Evolutionary conservation across 148 eudicot species (phyloP), one percentile per base, ranked within the genome.

Genomic region (Chenopodium suecicum): DNA sequence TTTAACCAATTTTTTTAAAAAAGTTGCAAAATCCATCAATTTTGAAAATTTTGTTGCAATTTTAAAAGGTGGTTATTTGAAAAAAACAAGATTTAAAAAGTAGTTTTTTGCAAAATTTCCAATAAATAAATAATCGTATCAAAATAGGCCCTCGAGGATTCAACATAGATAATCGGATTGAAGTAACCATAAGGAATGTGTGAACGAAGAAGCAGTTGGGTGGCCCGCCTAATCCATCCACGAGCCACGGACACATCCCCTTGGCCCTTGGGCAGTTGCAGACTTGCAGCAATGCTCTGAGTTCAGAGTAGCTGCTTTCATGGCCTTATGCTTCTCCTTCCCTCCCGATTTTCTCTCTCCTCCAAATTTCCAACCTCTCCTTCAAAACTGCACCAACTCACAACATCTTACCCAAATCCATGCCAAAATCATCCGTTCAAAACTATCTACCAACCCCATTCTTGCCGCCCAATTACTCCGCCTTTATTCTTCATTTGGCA

Each of bases 351-450:
- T 69, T 34, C 56, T 37, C 65, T 63, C 88, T 34, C 41, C 78
- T 7, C 83, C 70, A 32, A 75, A 79, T 22, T 68, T 80, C 60
- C 88, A 84, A 23, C 86, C 79, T 46, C 88, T 87, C 63, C 87
- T 91, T 74, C 84, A 86, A 34, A 77, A 72, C 48, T 91, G 92
- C 82, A 48, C 86, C 2, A 66, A 46, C 48, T 78, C 84, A 7
- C 84, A 86, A 16, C 91, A 91, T 47, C 82, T 90, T 12, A 83
- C 91, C 76, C 92, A 87, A 86, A 89, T 90, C 78, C 94, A 91
- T 13, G 90, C 90, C 23, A 86, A 81, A 74, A 75, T 90, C 34
- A 84, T 91, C 77, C 88, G 87, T 22, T 69, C 73, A 58, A 81
- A 82, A 76, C 87, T 86, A 48, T 75, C 84, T 7, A 70, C 76